Percentiles rank a stretch among this genome's conserved stretches.
Conservation (phyloP, 192 early-diverging fungal species). For the Coemansia sp. region DNA sequence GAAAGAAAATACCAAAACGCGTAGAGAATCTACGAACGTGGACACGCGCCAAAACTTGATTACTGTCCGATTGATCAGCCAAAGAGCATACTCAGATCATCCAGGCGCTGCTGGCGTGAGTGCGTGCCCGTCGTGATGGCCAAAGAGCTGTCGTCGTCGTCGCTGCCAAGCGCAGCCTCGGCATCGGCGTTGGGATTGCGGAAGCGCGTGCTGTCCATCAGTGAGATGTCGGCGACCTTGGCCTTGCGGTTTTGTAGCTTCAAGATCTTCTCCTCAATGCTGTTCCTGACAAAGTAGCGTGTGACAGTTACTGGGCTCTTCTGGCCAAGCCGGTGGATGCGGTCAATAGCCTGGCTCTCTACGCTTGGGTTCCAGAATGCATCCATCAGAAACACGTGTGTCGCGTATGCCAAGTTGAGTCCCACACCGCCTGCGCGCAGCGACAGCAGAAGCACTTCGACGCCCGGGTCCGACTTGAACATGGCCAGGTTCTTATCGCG, state of each 20-base stretch:
- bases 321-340: slow-evolving; percentile 79
- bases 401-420: slow-evolving; percentile 74
- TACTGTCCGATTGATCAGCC: slow-evolving; percentile 1
- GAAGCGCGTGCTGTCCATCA: slow-evolving; percentile 46
- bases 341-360: slow-evolving; percentile 77
- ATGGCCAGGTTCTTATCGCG: slow-evolving; percentile 60
- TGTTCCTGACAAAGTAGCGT: slow-evolving; percentile 63
- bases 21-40: neutral
- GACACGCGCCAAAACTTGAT: neutral
- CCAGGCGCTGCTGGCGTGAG: slow-evolving; percentile 50
- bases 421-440: slow-evolving; percentile 69
- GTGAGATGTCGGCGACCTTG: slow-evolving; percentile 51
- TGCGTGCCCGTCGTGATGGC: slow-evolving; percentile 35
- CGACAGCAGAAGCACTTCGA: slow-evolving; percentile 63
- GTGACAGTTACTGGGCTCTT: slow-evolving; percentile 60
- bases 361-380: slow-evolving; percentile 79
- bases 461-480: slow-evolving; percentile 63
- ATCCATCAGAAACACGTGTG: slow-evolving; percentile 68
- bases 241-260: slow-evolving; percentile 76
- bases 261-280: slow-evolving; percentile 87
- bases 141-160: slow-evolving; percentile 19
- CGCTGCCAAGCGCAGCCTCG: slow-evolving; percentile 1
- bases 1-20: neutral
- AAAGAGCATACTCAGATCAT: slow-evolving; percentile 43
- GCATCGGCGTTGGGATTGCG: neutral